Evolutionary conservation across 2,329 filamentous ascomycete genomes (phyloP).

Genomic region (Lecanicillium sp.): DNA sequence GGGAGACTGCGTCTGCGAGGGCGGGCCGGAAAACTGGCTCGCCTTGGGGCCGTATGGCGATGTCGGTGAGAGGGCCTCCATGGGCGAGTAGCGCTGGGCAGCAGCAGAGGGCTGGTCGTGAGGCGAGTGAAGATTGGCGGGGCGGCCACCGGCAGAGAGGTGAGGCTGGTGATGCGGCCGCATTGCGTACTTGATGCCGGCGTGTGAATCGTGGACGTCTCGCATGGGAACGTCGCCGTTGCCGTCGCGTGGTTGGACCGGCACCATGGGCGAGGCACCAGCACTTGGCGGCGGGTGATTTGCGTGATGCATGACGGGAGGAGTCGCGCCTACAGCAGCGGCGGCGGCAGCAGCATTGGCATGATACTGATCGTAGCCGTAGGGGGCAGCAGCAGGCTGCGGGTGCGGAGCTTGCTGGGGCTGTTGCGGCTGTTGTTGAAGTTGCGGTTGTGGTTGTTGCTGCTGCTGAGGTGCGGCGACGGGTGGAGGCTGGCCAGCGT

Average conservation of each 20-base stretch:
- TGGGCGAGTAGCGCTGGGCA: slow-evolving; percentile 89
- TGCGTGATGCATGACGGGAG: slow-evolving; percentile 5
- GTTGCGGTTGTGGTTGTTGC: slow-evolving; percentile 23
- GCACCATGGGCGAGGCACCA: slow-evolving; percentile 44
- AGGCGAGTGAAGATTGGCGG: slow-evolving; percentile 61
- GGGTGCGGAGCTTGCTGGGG: no score
- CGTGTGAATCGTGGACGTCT: slow-evolving; percentile 74
- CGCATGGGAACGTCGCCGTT: slow-evolving; percentile 80
- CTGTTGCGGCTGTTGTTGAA: slow-evolving; percentile 20
- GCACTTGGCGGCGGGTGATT: slow-evolving; percentile 30
- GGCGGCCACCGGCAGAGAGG: slow-evolving; percentile 37
- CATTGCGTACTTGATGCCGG: slow-evolving; percentile 77
- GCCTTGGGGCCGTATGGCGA: slow-evolving; percentile 64
- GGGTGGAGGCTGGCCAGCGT: slow-evolving; percentile 12
- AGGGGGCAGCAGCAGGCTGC: slow-evolving; percentile 39
- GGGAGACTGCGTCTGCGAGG: slow-evolving; percentile 66
- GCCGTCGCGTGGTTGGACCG: slow-evolving; percentile 52
- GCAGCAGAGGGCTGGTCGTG: slow-evolving; percentile 68
- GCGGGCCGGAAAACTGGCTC: slow-evolving; percentile 42
- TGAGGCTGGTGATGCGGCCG: slow-evolving; percentile 72
- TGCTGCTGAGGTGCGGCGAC: slow-evolving; percentile 18
- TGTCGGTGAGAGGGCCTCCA: slow-evolving; percentile 78
- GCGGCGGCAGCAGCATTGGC: slow-evolving; percentile 20
- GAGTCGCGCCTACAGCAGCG: slow-evolving; percentile 28
- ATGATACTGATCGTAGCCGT: slow-evolving; percentile 63